Evolutionary conservation across 306 rosid genomes (phyloP).

Genomic region (Medicago truncatula): DNA sequence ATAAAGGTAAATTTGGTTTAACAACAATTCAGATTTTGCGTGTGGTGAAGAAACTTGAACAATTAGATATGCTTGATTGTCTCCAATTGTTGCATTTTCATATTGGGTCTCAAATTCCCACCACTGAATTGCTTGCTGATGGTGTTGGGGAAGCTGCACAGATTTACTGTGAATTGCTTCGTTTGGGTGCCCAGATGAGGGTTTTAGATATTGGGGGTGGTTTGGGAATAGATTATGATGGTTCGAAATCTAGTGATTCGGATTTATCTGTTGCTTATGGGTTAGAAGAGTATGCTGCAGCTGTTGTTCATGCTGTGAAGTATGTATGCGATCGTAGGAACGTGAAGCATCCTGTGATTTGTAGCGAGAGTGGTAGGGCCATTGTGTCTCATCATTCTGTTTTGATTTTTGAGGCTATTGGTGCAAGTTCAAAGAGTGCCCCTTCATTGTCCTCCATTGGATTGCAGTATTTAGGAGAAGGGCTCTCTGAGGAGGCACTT

Average conservation of each 20-base stretch:
- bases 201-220: slow-evolving; percentile 93
- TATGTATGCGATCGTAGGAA: slow-evolving; percentile 66
- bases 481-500: slow-evolving; percentile 67
- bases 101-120: slow-evolving; percentile 86
- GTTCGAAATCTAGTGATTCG: slow-evolving; percentile 74
- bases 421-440: slow-evolving; percentile 47
- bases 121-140: slow-evolving; percentile 69
- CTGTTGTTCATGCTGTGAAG: slow-evolving; percentile 70
- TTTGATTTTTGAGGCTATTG: slow-evolving; percentile 76
- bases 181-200: slow-evolving; percentile 80
- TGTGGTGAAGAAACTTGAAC: slow-evolving; percentile 73
- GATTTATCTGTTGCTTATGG: slow-evolving; percentile 76
- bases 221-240: slow-evolving; percentile 84
- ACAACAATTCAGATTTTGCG: slow-evolving; percentile 72
- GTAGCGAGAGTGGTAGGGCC: slow-evolving; percentile 88
- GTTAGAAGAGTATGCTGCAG: slow-evolving; percentile 73
- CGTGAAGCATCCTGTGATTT: slow-evolving; percentile 72
- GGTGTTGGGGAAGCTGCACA: slow-evolving; percentile 88
- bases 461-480: slow-evolving; percentile 61
- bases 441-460: slow-evolving; percentile 59
- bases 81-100: slow-evolving; percentile 88
- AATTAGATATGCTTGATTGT: slow-evolving; percentile 75
- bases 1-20: slow-evolving; percentile 90
- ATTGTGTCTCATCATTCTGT: slow-evolving; percentile 82
- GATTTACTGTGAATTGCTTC: slow-evolving; percentile 86